phyloP scores from a whole-genome alignment of 140 eudicot species.

The Bidens hawaiensis region DNA sequence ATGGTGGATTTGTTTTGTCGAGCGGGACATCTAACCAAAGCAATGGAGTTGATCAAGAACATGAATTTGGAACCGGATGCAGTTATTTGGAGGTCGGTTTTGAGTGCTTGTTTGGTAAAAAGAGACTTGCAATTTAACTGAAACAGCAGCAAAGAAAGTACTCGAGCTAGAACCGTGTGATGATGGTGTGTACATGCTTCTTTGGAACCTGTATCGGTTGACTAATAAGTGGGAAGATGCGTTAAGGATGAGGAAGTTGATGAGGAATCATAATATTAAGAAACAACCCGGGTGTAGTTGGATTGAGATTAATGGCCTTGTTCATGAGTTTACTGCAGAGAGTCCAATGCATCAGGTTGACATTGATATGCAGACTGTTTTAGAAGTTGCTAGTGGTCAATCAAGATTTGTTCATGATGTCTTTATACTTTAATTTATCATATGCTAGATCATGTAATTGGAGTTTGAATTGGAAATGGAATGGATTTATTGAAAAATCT shows the following conservation, averaged over 20 bases:
- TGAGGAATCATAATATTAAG: conserved; percentile 62
- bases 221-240: conserved; percentile 62
- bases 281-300: conserved; percentile 81
- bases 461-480: too few species aligned
- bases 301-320: conserved; percentile 66
- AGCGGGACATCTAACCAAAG: conserved; percentile 58
- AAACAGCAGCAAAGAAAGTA: conserved; percentile 48
- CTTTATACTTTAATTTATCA: neutral
- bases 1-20: conserved; percentile 68
- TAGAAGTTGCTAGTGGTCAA: conserved; percentile 28
- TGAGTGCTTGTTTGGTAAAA: conserved; percentile 45
- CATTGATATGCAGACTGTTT: conserved; percentile 23
- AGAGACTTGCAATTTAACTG: conserved; percentile 45
- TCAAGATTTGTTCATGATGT: conserved; percentile 24
- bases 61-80: conserved; percentile 74
- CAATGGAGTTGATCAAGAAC: conserved; percentile 35
- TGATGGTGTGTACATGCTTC: conserved; percentile 59
- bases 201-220: conserved; percentile 47
- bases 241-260: conserved; percentile 36
- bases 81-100: conserved; percentile 69
- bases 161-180: conserved; percentile 60
- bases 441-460: neutral
- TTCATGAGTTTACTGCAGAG: conserved; percentile 63
- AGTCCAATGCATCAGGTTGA: conserved; percentile 17
- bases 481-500: too few species aligned